Evolutionary conservation across 2,329 filamentous ascomycete genomes (phyloP), one percentile per base, ranked within the genome.

Genomic region (Fusarium clavum): DNA sequence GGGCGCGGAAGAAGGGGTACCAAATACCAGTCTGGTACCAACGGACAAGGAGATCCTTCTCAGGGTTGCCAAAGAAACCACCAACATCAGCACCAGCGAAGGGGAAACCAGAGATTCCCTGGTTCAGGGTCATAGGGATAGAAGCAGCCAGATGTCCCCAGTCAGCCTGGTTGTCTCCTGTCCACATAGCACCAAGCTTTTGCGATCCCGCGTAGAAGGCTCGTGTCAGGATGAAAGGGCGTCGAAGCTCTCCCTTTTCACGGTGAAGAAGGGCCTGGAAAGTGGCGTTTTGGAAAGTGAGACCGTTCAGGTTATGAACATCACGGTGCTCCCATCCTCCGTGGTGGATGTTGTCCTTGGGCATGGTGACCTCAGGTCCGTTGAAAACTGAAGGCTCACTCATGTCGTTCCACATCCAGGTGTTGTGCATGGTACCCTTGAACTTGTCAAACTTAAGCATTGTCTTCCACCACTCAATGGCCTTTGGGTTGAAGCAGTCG

Each of bases 401-500:
- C 96, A 99, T 99, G 79, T 99, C 96, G 79, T 99, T 99, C 96
- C 96, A 99, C 75, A 99, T 89, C 81, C 94, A 98, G 0, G 93
- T 91, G 79, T 98, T 99, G 70, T 91, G 86, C 74, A 91, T 87
- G 2, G 94, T 94, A 49, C 94, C 94, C 80, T 93, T 93, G 86
- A 98, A 99, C 43, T 83, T 87, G 77, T 93, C 90, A 72, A 97
- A 98, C 75, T 92, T 91, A 86, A 97, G 98, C 13, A 98, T 87
- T 5, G 86, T 83, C 73, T 90, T 92, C 95, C 96, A 99, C 96
- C 96, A 99, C 67, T 92, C 89, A 57, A 92, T 88, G 9, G 94
- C 93, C 57, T 91, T 91, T n/a, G 95, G 94, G 78, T 95, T 98
- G 83, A 99, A 98, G 77, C 91, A 92, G 77, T 99, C 96, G 62